Percentiles rank a stretch among this genome's conserved stretches.
phyloP scores from a whole-genome alignment of 2,329 filamentous ascomycete genomes.

The Dryadomyces quercus-mongolicae region DNA sequence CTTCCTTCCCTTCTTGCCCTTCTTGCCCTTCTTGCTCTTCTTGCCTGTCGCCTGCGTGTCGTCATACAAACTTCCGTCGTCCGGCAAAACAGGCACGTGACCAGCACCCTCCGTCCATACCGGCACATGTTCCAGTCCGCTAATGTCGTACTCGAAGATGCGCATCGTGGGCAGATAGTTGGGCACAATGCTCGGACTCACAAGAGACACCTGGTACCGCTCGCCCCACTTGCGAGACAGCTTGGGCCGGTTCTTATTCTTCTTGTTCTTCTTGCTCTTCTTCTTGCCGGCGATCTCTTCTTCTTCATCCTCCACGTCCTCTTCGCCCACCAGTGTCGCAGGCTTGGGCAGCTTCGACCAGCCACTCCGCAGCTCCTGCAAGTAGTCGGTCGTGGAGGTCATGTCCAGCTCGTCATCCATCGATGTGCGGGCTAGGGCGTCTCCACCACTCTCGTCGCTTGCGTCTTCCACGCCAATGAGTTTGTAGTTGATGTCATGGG shows the following conservation, averaged over 20 bases:
- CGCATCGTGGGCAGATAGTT: constrained; percentile 84
- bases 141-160: constrained; percentile 92
- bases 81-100: constrained; percentile 9
- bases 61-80: constrained; percentile 14
- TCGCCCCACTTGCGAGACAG: constrained; percentile 53
- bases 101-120: constrained; percentile 30
- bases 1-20: constrained; percentile 5
- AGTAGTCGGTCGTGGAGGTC: constrained; percentile 63
- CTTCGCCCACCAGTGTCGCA: not conserved
- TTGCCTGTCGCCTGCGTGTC: constrained; percentile 15
- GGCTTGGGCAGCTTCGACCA: constrained; percentile 64
- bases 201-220: constrained; percentile 68
- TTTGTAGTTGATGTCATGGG: constrained; percentile 56
- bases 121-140: constrained; percentile 49
- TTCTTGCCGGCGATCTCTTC: constrained; percentile 13
- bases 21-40: constrained; percentile 2
- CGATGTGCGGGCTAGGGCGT: constrained; percentile 19
- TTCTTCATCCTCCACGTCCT: constrained; percentile 11
- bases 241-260: constrained; percentile 21
- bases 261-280: constrained; percentile 1
- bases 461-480: constrained; percentile 19
- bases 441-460: constrained; percentile 28
- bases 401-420: constrained; percentile 46
- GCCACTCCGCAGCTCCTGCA: constrained; percentile 61
- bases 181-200: constrained; percentile 80